A percentile compares a stretch with the other conserved stretches of the same genome.
Conservation (phyloP, 345 rosid species). For the Garcia nutans region DNA sequence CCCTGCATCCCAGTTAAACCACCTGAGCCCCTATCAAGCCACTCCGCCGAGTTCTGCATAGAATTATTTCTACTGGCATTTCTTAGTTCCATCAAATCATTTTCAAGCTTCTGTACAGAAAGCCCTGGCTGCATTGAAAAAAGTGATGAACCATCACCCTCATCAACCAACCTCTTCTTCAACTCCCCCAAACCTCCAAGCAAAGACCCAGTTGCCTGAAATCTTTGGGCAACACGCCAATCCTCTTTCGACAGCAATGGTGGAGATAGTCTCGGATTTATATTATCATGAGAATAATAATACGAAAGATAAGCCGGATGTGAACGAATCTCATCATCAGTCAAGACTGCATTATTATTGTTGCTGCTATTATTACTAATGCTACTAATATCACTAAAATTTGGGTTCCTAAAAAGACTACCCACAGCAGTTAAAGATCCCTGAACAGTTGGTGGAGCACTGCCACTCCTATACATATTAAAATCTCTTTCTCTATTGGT, state of each 20-base stretch:
- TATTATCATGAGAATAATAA: conserved; percentile 72
- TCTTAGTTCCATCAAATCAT: conserved; percentile 67
- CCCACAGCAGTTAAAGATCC: conserved; percentile 78
- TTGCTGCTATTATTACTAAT: conserved; percentile 9
- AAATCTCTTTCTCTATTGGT: conserved; percentile 49
- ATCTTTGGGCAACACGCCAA: conserved; percentile 84
- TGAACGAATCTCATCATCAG: conserved; percentile 77
- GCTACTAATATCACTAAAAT: conserved; percentile 34
- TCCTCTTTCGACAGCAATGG: conserved; percentile 85
- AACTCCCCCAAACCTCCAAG: conserved; percentile 52
- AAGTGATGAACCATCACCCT: conserved; percentile 48
- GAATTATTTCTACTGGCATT: conserved; percentile 45
- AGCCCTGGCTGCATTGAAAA: conserved; percentile 75
- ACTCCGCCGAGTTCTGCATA: conserved; percentile 44
- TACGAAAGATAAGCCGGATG: conserved; percentile 78
- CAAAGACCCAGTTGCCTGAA: conserved; percentile 58
- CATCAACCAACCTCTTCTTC: conserved; percentile 40
- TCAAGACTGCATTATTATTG: conserved; percentile 38
- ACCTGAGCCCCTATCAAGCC: conserved; percentile 48
- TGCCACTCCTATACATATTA: conserved; percentile 70
- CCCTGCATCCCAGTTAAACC: conserved; percentile 38
- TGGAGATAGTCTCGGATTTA: conserved; percentile 85
- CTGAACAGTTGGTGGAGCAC: conserved; percentile 94
- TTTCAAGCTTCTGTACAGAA: conserved; percentile 56
- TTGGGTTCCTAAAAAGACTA: conserved; percentile 53